phyloP scores from a whole-genome alignment of 495 filamentous ascomycete genomes.

The Cercophora sp. region DNA sequence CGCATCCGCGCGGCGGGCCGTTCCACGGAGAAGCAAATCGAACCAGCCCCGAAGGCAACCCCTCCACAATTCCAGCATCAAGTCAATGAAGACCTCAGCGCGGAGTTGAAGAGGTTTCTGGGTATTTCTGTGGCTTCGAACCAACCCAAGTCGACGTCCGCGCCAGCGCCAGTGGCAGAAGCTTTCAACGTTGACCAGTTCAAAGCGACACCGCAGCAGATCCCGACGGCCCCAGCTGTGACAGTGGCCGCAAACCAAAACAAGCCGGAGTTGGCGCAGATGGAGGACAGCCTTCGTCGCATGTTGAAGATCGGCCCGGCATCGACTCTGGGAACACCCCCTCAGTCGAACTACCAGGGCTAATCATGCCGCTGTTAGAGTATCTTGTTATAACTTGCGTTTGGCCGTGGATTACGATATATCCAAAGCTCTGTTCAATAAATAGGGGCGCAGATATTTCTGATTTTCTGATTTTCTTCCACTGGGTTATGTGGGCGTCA shows the following conservation, averaged over 20 bases:
- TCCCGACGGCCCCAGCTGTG: not conserved
- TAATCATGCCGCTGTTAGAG: no score
- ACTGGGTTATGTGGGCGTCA: conserved; percentile 14
- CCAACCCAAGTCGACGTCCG: conserved; percentile 4
- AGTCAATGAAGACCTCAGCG: conserved; percentile 19
- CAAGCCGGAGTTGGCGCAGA: conserved; percentile 34
- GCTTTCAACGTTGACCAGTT: not conserved
- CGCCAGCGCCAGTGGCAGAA: not conserved
- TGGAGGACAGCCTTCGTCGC: conserved; percentile 49
- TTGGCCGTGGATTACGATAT: conserved; percentile 4
- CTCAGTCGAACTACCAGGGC: conserved; percentile 21
- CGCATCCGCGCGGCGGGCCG: conserved; percentile 55
- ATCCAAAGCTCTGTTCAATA: conserved; percentile 3
- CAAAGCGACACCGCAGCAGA: not conserved
- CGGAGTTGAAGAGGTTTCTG: conserved; percentile 32
- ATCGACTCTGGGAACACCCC: conserved; percentile 11
- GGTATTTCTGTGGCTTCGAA: conserved; percentile 13
- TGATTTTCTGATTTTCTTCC: conserved; percentile 10
- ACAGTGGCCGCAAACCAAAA: conserved; percentile 1
- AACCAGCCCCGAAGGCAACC: conserved; percentile 6
- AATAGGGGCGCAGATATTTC: conserved; percentile 8
- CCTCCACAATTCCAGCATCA: conserved; percentile 5
- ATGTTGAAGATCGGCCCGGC: conserved; percentile 44
- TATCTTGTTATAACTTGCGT: no score
- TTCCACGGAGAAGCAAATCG: conserved; percentile 21